Percentiles rank a stretch among this genome's conserved stretches.
These are phyloP conservation scores for Tetrapisispora phaffii DNA, from an alignment of 805 yeast species.

Conservation along the genomic window DNA sequence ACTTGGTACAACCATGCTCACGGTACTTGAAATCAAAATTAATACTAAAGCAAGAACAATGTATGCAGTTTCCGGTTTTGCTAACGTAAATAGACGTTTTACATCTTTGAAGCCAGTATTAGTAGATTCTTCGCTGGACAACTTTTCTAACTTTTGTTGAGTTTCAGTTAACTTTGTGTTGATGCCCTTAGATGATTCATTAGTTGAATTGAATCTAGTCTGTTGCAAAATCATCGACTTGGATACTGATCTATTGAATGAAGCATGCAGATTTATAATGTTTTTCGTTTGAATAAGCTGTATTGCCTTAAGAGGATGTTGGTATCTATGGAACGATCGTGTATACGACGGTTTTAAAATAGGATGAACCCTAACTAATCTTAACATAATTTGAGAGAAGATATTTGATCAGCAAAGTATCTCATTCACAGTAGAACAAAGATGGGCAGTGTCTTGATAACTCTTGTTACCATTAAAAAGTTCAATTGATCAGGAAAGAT, in stretches of 20 bases:
- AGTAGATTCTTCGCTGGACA: constrained; percentile 24
- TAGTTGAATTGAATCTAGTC: neutral
- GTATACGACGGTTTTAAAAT: neutral
- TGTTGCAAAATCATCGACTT: neutral
- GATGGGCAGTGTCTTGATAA: too few species aligned
- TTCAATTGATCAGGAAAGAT: too few species aligned
- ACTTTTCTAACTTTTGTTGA: constrained; percentile 6
- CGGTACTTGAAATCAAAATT: constrained; percentile 61
- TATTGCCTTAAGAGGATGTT: neutral
- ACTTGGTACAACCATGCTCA: constrained; percentile 72
- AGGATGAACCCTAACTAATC: neutral
- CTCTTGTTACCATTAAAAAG: too few species aligned
- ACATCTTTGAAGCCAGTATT: constrained; percentile 18
- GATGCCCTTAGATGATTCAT: neutral
- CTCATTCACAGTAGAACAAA: neutral
- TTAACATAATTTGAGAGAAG: neutral
- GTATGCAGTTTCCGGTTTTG: constrained; percentile 46
- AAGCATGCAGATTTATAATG: neutral
- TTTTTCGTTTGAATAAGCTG: neutral
- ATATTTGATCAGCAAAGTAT: neutral
- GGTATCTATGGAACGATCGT: neutral
- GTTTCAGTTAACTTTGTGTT: neutral
- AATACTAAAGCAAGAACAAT: constrained; percentile 53
- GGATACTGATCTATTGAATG: too few species aligned
- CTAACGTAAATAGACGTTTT: constrained; percentile 42